Evolutionary conservation across 129 eudicot genomes (phyloP), one percentile per base, ranked within the genome.

Genomic region (Saussurea involucrata): DNA sequence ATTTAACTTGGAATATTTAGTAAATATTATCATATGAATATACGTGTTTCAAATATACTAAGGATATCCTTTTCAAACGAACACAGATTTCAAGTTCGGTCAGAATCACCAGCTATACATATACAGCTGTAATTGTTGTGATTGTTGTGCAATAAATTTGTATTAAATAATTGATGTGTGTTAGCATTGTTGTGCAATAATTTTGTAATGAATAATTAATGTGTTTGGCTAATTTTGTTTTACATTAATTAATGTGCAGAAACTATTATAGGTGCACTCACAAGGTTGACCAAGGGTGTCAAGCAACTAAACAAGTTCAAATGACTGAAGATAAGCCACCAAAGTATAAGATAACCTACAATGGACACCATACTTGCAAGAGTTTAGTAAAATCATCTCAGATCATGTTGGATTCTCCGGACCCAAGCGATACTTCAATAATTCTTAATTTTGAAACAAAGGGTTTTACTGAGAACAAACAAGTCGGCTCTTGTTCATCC

Each of bases 191-290:
- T n/a, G n/a, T n/a, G n/a, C n/a, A 27, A 32, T 27, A 10, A 40
- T 40, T 2, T 8, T 9, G 0, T 40, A 8, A 12, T 71, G 2
- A 18, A n/a, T 27, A 21, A 24, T 33, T n/a, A 33, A 36, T 49
- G 76, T 13, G 20, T 18, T 6, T 57, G 24, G 15, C 27, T 76
- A 1, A 28, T 76, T 76, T 17, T 4, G 15, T 42, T 58, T 9
- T 68, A 6, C 28, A 57, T 76, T 15, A 49, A 20, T 63, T 12
- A 21, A 29, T 42, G 34, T 69, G 83, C 85, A 90, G 96, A 80
- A 78, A 83, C 76, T 90, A 90, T 83, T 90, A 34, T 46, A 85
- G 92, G 68, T 91, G 97, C 81, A 88, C 88, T 18, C 88, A 88
- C 86, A 88, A 86, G 81, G 64, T n/a, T 69, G 93, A 88, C 11